A percentile compares a stretch with the other conserved stretches of the same genome.
Conservation (phyloP, 2,329 filamentous ascomycete species). For the Pyricularia sp. region DNA sequence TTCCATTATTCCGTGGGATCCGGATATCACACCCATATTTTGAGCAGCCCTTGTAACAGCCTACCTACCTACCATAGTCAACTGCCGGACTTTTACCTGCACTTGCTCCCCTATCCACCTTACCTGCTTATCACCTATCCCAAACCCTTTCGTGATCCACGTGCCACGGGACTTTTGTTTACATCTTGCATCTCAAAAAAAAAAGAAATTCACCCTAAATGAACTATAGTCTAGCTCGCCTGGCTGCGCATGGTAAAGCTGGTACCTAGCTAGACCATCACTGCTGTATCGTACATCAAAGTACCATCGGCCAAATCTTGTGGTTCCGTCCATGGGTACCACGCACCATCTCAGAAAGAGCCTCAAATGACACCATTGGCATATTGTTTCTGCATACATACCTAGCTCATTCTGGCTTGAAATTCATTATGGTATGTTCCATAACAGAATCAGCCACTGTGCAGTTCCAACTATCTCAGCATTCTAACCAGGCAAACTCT, state of each 20-base stretch:
- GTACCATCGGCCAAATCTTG: neutral
- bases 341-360: neutral
- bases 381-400: neutral
- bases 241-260: neutral
- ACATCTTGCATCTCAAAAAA: neutral
- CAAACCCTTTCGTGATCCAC: neutral
- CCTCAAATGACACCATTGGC: neutral
- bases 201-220: neutral
- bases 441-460: neutral
- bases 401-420: neutral
- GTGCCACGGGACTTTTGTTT: neutral
- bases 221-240: neutral
- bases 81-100: too few species aligned
- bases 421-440: neutral
- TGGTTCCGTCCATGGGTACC: neutral
- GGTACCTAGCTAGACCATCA: neutral
- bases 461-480: neutral
- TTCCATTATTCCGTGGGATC: neutral
- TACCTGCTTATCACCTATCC: too few species aligned
- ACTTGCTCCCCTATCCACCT: too few species aligned
- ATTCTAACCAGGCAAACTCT: neutral
- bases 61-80: neutral
- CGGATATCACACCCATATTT: neutral
- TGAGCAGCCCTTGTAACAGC: neutral
- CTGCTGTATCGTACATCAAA: neutral